Base-by-base conservation (phyloP, 2,329 filamentous ascomycete genomes). In the Ambrosiella cleistominuta region DNA sequence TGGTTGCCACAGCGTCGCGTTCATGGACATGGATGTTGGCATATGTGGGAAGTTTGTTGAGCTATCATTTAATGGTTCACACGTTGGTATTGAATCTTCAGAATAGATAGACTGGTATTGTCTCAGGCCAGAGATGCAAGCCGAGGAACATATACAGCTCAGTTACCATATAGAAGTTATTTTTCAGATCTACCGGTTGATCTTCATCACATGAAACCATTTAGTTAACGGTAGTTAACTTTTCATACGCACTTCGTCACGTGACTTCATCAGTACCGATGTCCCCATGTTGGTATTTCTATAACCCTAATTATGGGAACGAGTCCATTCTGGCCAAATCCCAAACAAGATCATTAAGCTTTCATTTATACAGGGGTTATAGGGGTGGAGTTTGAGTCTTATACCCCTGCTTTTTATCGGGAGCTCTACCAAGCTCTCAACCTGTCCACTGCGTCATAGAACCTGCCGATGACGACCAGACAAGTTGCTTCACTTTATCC, bases 1-100 rank as follows among this genome's bases (percentile, higher is more conserved):
- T 57, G 9, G 47, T 38, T 57, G 44, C 45, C 55, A 57, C 15
- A 50, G 55, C 55, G 45, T 57, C 53, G 53, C 53, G 39, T 55
- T 42, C 53, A 55, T 55, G 17, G 38, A 27, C 38, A 57, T 57
- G 55, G 55, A 51, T 57, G 51, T 15, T 40, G 38, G 53, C 53
- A 35, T 9, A 27, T 51, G 47, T 9, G n/a, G 39, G 39, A 42
- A 47, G 19, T 2, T 47, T 17, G 44, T 47, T 47, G 44, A 17
- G 44, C 44, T 47, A 11, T 13, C 44, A 47, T 15, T 47, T 47
- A 15, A n/a, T 47, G n/a, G n/a, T 42, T 17, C 7, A 11, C n/a
- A n/a, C 7, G 44, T 8, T 19, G 44, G n/a, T 15, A 17, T 15
- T 47, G 13, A 2, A 15, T 8, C 27, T 27, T 27, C 27, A 3